These are phyloP conservation scores for Cairneyella variabilis DNA, from an alignment of 495 filamentous ascomycete genomes.

Conservation along the genomic window DNA sequence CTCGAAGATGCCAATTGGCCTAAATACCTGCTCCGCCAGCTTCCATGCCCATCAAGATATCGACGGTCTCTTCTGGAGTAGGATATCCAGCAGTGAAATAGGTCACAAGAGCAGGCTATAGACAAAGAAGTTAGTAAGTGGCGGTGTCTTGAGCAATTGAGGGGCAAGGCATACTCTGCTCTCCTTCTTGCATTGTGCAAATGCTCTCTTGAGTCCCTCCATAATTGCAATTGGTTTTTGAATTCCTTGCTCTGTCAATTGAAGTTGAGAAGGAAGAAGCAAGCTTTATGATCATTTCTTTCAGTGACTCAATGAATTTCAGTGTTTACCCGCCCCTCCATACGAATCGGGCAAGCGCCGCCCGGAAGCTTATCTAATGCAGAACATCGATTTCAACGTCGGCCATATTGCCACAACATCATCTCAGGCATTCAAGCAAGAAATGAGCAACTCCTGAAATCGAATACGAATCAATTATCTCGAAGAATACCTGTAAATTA, in stretches of 20 bases:
- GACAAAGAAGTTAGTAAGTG: slow-evolving; percentile 7
- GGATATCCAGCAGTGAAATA: slow-evolving; percentile 97
- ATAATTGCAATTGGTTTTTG: slow-evolving; percentile 28
- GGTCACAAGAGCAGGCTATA: slow-evolving; percentile 75
- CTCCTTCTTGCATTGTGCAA: slow-evolving; percentile 81
- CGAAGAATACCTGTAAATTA: too few relatives aligned
- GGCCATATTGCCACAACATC: slow-evolving; percentile 8
- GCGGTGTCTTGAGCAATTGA: slow-evolving; percentile 4
- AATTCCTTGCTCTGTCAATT: slow-evolving; percentile 10
- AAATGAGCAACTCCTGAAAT: too few relatives aligned
- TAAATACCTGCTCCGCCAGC: slow-evolving; percentile 82
- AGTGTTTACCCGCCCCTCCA: slow-evolving; percentile 13
- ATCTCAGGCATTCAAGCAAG: too few relatives aligned
- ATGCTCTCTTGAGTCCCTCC: slow-evolving; percentile 83
- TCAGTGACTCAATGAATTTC: slow-evolving; percentile 19
- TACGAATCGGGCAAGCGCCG: slow-evolving; percentile 18
- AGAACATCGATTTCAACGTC: background rate
- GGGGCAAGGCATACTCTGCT: slow-evolving; percentile 47
- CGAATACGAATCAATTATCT: too few relatives aligned
- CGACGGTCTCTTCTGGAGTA: slow-evolving; percentile 71
- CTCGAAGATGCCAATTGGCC: background rate
- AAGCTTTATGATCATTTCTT: slow-evolving; percentile 1
- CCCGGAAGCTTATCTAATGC: slow-evolving; percentile 16
- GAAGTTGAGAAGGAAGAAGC: background rate
- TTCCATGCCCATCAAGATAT: slow-evolving; percentile 85